Base-by-base conservation (phyloP, 768 basidiomycete species). In the Naganishia randhawae region DNA sequence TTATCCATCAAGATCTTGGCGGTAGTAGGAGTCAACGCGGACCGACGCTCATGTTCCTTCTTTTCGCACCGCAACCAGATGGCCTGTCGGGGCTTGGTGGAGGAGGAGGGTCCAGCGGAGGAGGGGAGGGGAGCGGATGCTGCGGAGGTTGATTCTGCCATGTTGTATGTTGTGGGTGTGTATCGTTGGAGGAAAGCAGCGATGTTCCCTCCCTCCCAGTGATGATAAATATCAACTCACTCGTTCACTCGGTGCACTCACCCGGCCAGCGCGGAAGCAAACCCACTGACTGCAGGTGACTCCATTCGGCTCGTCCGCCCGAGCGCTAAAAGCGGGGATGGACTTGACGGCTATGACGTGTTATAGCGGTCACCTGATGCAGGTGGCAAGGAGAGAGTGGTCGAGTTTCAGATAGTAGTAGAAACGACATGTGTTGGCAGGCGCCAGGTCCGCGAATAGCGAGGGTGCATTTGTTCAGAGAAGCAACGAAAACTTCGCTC, bases 31-130 rank as follows among this genome's bases (percentile, higher is more conserved):
- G 93, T 95, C 71, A 98, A 83, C 9, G 94, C 94, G 32, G 93
- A 87, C 53, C 96, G 90, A 66, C 87, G 87, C 81, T 99, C 96
- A 71, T 94, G 93, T 71, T 87, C 85, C 80, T 98, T 99, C 79
- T 88, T 96, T 84, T 99, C 96, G 83, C 93, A 96, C 73, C 96
- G 88, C 50, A 99, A 86, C 95, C 95, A 99, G 74, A 99, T 85
- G 16, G 80, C 74, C 68, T 81, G 81, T 29, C 74, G 72, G 22
- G 77, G 76, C 37, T 74, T 72, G 41, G 73, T 73, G 53, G 76
- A 76, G 66, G 77, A 69, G 7, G 77, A 78, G 13, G 77, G 73
- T n/a, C 77, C 77, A 14, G 78, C 78, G 57, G 73, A 52, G 35
- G 73, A 68, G 4, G 76, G 70, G 11, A 68, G 51, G 48, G 66